phyloP scores from a whole-genome alignment of 169 alveolate genomes.

The Plasmodium cynomolgi region DNA sequence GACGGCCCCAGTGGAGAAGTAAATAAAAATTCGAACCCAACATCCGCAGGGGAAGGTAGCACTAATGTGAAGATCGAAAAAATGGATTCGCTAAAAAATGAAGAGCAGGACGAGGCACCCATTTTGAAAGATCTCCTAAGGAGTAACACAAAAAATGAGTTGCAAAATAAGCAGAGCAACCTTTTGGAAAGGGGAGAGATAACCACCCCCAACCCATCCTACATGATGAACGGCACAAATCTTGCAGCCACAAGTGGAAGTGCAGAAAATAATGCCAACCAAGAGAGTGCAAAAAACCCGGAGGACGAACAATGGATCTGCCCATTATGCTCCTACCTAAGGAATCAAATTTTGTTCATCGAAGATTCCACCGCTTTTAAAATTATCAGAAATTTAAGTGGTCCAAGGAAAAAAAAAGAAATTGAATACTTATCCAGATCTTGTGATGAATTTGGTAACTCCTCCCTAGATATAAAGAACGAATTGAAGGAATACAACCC shows the following conservation, averaged over 20 bases:
- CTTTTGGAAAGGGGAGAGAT: background rate
- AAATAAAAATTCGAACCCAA: conserved; percentile 2
- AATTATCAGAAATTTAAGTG: conserved; percentile 79
- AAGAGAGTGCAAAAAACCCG: conserved; percentile 1
- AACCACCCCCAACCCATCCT: background rate
- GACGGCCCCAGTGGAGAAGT: background rate
- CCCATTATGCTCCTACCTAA: conserved; percentile 80
- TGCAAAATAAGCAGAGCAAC: background rate
- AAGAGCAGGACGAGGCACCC: conserved; percentile 63
- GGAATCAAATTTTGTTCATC: conserved; percentile 80
- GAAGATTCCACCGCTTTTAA: conserved; percentile 79
- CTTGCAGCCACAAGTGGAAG: background rate
- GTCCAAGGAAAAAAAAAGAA: conserved; percentile 81
- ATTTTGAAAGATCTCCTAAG: background rate
- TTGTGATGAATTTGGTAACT: background rate
- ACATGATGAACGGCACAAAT: background rate
- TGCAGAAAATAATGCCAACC: background rate
- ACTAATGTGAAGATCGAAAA: conserved; percentile 64
- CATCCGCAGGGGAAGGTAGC: background rate
- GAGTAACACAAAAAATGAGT: background rate
- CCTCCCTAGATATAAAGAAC: conserved; percentile 42
- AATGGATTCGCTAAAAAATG: conserved; percentile 41
- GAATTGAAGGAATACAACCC: conserved; percentile 76
- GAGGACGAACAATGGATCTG: conserved; percentile 88
- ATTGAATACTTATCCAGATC: conserved; percentile 70